phyloP scores from a whole-genome alignment of 805 yeast genomes.

The Yamadazyma philogaea region DNA sequence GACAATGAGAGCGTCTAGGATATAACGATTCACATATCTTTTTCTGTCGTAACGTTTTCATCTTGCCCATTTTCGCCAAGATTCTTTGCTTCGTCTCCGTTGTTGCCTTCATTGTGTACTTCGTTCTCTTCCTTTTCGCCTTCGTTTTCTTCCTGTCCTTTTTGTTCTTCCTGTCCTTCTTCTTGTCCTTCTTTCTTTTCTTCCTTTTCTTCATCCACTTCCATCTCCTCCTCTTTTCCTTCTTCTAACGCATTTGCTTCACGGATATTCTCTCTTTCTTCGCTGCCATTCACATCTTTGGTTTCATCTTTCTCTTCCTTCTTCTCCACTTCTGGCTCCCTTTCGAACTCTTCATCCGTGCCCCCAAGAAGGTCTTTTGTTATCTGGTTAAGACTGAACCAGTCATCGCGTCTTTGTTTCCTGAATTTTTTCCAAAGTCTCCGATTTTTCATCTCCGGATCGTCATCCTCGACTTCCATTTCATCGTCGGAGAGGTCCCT shows the following conservation, averaged over 20 bases:
- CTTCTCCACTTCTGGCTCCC: slow-evolving; percentile 2
- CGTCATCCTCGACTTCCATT: slow-evolving; percentile 12
- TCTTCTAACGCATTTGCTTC: slow-evolving; percentile 6
- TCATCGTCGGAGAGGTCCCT: slow-evolving; percentile 8
- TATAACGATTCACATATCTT: no score
- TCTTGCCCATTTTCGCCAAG: background rate
- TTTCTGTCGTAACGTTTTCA: background rate
- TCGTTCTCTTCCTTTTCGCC: background rate
- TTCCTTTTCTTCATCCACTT: background rate
- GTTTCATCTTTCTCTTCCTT: background rate
- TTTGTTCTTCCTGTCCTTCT: background rate
- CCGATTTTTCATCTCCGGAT: slow-evolving; percentile 26
- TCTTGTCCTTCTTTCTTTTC: background rate
- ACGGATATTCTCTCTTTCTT: slow-evolving; percentile 4
- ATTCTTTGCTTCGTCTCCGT: slow-evolving; percentile 2
- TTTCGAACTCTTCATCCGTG: slow-evolving; percentile 4
- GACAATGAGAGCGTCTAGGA: no score
- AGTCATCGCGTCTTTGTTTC: slow-evolving; percentile 18
- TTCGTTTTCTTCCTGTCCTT: background rate
- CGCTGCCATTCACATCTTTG: background rate
- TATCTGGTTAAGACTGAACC: slow-evolving; percentile 23
- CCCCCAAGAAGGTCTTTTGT: slow-evolving; percentile 5
- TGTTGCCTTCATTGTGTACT: background rate
- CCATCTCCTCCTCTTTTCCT: background rate
- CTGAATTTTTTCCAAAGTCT: slow-evolving; percentile 33